Percentiles rank a stretch among this genome's conserved stretches.
phyloP scores from a whole-genome alignment of 371 early-diverging fungal genomes.

The Mucor velutinosus region DNA sequence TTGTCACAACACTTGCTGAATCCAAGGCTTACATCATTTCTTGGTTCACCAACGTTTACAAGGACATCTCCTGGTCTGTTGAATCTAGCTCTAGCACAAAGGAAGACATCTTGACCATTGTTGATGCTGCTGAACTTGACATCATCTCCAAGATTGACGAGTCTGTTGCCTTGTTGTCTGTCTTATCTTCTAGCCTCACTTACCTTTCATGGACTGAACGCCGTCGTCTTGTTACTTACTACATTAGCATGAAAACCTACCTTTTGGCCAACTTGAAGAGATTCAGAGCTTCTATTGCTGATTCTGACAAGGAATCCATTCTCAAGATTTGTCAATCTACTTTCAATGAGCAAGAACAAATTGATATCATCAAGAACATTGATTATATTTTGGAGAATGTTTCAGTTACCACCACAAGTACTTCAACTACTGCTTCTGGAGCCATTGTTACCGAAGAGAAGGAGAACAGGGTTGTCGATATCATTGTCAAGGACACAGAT shows the following conservation, averaged over 20 bases:
- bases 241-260: conserved; percentile 23
- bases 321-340: conserved; percentile 17
- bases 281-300: conserved; percentile 6
- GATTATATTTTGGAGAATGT: conserved; percentile 17
- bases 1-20: conserved; percentile 23
- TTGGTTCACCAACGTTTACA: conserved; percentile 19
- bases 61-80: conserved; percentile 16
- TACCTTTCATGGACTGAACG: conserved; percentile 29
- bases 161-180: conserved; percentile 7
- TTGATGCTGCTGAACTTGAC: conserved; percentile 28
- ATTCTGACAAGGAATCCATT: conserved; percentile 7
- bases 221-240: conserved; percentile 25
- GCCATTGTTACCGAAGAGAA: background rate
- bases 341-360: conserved; percentile 25
- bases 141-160: conserved; percentile 23
- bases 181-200: conserved; percentile 11
- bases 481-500: background rate
- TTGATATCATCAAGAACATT: conserved; percentile 11
- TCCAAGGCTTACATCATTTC: conserved; percentile 14
- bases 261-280: conserved; percentile 21
- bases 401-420: background rate
- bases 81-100: background rate
- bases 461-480: background rate
- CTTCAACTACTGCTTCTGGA: background rate
- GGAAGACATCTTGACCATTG: conserved; percentile 2